These are phyloP conservation scores for Clarireedia hainanense DNA, from an alignment of 2,329 filamentous ascomycete genomes.

Conservation along the genomic window DNA sequence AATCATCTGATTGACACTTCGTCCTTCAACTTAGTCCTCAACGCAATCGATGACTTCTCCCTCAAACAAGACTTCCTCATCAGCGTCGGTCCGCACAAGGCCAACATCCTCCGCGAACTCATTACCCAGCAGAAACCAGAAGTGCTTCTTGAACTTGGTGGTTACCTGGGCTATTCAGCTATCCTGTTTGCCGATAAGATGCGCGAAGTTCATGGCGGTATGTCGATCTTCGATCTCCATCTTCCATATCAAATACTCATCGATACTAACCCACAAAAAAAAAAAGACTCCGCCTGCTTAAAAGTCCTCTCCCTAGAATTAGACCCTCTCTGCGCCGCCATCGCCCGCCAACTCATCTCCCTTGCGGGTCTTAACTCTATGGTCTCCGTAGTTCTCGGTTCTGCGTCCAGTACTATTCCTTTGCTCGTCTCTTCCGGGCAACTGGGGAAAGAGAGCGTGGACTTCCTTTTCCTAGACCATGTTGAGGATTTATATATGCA, in stretches of 20 bases:
- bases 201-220: conserved; percentile 25
- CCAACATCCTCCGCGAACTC: conserved; percentile 56
- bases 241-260: conserved; percentile 29
- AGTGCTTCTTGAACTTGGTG: conserved; percentile 67
- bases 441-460: conserved; percentile 47
- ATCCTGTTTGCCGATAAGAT: conserved; percentile 65
- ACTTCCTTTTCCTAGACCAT: conserved; percentile 72
- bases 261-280: too few relatives aligned
- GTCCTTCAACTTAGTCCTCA: conserved; percentile 47
- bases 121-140: conserved; percentile 60
- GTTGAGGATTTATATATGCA: conserved; percentile 65
- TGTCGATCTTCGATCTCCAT: background rate
- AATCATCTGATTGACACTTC: conserved; percentile 15
- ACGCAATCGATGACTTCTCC: conserved; percentile 62
- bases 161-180: conserved; percentile 76
- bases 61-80: conserved; percentile 62
- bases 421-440: conserved; percentile 34
- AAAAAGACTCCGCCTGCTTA: conserved; percentile 40
- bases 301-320: conserved; percentile 50
- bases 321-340: conserved; percentile 62
- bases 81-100: conserved; percentile 70
- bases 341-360: conserved; percentile 59
- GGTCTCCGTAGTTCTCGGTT: conserved; percentile 61
- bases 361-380: conserved; percentile 62
- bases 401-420: conserved; percentile 52